Evolutionary conservation across 2,329 filamentous ascomycete species (phyloP), one percentile per base, ranked within the genome.

Genomic region (Cryoendolithus antarcticus): DNA sequence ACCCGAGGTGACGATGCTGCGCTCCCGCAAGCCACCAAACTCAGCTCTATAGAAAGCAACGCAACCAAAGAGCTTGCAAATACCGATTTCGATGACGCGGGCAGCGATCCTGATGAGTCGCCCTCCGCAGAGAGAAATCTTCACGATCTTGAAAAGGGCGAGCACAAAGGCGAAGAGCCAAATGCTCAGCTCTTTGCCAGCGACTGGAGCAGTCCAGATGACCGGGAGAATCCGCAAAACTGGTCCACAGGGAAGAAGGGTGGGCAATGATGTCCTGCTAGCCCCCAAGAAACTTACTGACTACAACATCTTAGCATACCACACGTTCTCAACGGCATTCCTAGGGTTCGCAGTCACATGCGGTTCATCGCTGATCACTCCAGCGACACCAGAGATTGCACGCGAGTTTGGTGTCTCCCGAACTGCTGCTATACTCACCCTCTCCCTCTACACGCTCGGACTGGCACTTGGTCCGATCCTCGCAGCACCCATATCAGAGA

Each of bases 401-500:
- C 24, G 37, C 27, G 30, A 72, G 5, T 82, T 82, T 52, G 47
- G 63, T 34, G 64, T 78, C 9, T 66, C 64, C 9, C 63, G 65
- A 35, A 77, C 72, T 1, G 63, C 67, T 6, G 71, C 76, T 0
- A 60, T 81, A n/a, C 57, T 80, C 0, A 71, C 72, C 0, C 53
- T 81, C 1, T 70, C 76, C 0, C 53, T 77, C 4, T 82, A 77
- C 53, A 69, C 75, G 4, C 56, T 80, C 7, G 61, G 60, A 1
- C 80, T 85, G 34, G 82, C 78, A 1, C 74, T 80, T 40, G 82
- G 81, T 1, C 82, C 82, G 1, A 72, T 75, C 0, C 65, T 86
- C 12, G 83, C 79, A 66, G 82, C 81, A 2, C 82, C 82, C 1
- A 62, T 86, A 4, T 82, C 77, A 2, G 83, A 89, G 61, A 65